phyloP scores from a whole-genome alignment of 2,329 filamentous ascomycete species.

The Monilinia polystroma region DNA sequence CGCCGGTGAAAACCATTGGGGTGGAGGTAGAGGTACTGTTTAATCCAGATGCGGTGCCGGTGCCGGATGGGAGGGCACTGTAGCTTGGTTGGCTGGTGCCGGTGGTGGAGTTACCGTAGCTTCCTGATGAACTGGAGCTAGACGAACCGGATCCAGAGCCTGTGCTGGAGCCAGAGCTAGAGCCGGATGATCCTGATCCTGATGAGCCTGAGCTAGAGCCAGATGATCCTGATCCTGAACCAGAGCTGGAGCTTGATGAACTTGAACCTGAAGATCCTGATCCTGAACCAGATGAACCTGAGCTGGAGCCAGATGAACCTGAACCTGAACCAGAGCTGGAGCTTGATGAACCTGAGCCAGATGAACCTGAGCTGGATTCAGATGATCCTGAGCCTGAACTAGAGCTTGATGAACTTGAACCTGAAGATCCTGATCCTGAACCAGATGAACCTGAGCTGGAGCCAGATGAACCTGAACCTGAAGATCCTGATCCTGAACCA shows the following conservation, averaged over 20 bases:
- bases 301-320: not conserved
- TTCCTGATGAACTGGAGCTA: not conserved
- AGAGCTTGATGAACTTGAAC: not conserved
- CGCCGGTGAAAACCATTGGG: not conserved
- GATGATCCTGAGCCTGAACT: not conserved
- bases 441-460: not conserved
- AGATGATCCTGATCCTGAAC: not conserved
- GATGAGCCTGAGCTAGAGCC: not conserved
- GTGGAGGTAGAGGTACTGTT: not conserved
- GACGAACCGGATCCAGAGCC: not conserved
- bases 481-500: not conserved
- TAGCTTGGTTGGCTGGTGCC: not conserved
- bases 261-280: not conserved
- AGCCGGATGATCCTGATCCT: not conserved
- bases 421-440: not conserved
- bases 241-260: not conserved
- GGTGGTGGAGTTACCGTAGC: constrained; percentile 7
- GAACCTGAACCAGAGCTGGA: not conserved
- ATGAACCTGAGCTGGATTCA: too few species aligned
- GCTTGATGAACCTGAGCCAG: not conserved
- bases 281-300: not conserved
- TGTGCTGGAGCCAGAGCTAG: not conserved
- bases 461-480: not conserved
- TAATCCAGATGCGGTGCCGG: not conserved
- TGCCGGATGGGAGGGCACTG: not conserved